Percentiles rank a stretch among this genome's conserved stretches.
Conservation (phyloP, 768 basidiomycete species). For the Mycena maculata region DNA sequence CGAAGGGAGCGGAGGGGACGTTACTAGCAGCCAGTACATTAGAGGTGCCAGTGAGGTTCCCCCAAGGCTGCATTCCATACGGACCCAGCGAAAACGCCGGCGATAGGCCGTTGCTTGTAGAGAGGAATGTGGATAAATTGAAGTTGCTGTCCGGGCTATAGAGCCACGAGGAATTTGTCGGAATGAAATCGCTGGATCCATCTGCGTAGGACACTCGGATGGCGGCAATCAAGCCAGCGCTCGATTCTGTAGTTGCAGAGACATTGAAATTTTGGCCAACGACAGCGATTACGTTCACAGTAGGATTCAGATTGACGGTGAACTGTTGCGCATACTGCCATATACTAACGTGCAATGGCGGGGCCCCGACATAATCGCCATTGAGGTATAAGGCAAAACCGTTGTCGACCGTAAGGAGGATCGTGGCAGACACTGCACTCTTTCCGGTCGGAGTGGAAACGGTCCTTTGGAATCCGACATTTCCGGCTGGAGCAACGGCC, state of each 20-base stretch:
- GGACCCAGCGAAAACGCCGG: neutral
- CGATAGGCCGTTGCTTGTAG: neutral
- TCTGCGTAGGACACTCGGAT: conserved; percentile 15
- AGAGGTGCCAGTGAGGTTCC: neutral
- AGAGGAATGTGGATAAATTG: conserved; percentile 2
- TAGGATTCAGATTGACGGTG: conserved; percentile 1
- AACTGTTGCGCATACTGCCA: conserved; percentile 23
- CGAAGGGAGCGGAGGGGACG: conserved; percentile 15
- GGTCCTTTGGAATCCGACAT: conserved; percentile 18
- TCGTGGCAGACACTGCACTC: neutral
- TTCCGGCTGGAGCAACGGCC: neutral
- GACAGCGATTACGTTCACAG: conserved; percentile 15
- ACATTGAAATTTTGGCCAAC: neutral
- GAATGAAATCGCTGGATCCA: conserved; percentile 16
- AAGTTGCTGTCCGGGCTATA: neutral
- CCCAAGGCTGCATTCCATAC: conserved; percentile 8
- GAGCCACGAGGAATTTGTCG: conserved; percentile 21
- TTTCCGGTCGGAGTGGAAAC: conserved; percentile 12
- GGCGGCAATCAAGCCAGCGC: conserved; percentile 12
- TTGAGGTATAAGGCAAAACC: conserved; percentile 10
- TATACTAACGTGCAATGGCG: neutral
- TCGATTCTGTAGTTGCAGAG: too few species aligned
- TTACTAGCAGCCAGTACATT: conserved; percentile 1
- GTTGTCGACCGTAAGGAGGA: conserved; percentile 20
- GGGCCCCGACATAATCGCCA: conserved; percentile 1